phyloP scores from a whole-genome alignment of 768 basidiomycete genomes.

The Termitomyces eurrhizus region DNA sequence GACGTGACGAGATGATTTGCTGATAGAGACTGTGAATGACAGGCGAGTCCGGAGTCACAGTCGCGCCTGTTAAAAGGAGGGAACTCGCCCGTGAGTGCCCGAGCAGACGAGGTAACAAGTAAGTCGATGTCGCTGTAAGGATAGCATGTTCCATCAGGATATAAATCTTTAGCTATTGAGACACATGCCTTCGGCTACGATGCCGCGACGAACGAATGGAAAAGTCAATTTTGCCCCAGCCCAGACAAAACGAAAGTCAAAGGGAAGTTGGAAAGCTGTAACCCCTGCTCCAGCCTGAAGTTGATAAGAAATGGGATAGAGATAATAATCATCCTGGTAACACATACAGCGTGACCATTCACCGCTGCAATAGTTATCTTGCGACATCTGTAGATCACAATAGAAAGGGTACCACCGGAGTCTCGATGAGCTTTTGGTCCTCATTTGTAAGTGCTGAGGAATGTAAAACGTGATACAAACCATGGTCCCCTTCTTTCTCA shows the following conservation, averaged over 20 bases:
- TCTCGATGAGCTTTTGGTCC: constrained; percentile 41
- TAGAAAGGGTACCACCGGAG: constrained; percentile 40
- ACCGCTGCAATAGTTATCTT: constrained; percentile 51
- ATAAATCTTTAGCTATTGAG: neutral
- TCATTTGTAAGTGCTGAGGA: neutral
- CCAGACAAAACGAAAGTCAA: constrained; percentile 46
- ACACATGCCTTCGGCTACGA: constrained; percentile 40
- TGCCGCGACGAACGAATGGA: constrained; percentile 42
- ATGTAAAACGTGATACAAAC: constrained; percentile 22
- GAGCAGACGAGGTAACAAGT: constrained; percentile 51
- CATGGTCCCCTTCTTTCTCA: constrained; percentile 44
- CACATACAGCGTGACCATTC: constrained; percentile 43
- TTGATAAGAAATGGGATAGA: neutral
- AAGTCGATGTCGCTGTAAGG: constrained; percentile 34
- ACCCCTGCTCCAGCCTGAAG: constrained; percentile 38
- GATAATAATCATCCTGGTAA: neutral
- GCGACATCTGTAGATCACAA: constrained; percentile 48
- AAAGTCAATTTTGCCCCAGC: constrained; percentile 39
- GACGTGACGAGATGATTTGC: constrained; percentile 41
- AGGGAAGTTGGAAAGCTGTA: constrained; percentile 41
- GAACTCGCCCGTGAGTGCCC: constrained; percentile 48
- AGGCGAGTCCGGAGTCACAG: constrained; percentile 41
- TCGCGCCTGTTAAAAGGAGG: constrained; percentile 46
- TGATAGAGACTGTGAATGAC: constrained; percentile 42
- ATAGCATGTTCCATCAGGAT: neutral